Evolutionary conservation across 345 rosid genomes (phyloP), one percentile per base, ranked within the genome.

Genomic region (Zanthoxylum bungeanum): DNA sequence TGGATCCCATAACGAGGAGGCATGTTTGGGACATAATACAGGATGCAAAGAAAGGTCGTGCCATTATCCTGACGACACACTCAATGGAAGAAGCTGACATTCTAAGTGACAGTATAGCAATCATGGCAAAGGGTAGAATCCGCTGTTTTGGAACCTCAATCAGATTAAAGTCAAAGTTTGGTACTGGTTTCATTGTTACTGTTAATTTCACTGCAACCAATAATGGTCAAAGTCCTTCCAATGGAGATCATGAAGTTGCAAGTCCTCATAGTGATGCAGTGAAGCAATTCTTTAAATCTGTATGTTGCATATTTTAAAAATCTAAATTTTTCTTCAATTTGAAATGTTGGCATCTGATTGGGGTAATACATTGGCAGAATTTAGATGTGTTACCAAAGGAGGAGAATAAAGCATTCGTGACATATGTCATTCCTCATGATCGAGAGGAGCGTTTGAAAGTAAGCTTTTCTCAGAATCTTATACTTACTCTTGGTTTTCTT

Each of bases 51-150:
- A 87, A 85, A 79, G 98, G 95, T 0, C 92, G 93, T 8, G 93
- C 92, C 68, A 90, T 94, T 77, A 73, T 94, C 62, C 72, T 92
- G 60, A 94, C 95, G 7, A 94, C 98, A 10, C 97, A 94, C 85
- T 94, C 98, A 1, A 88, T 89, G 97, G 98, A 94, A 78, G 97
- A 94, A 83, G 97, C 97, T 47, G 98, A 88, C 72, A 86, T 90
- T 59, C 72, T 94, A 64, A 85, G 98, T 80, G 98, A 94, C 77
- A 91, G 92, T 39, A 92, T 92, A 47, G 92, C 92, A 72, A 94
- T 92, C 59, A 89, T 94, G 98, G 97, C 97, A 63, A 92, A 92
- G 88, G 98, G 97, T 47, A 81, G 92, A 78, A 93, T 94, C 56
- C 88, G 88, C 71, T 94, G 98, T 82, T 78, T 89, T 50, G 97